Conservation (phyloP, 352 stramenopile species). For the Globisporangium megalacanthum region DNA sequence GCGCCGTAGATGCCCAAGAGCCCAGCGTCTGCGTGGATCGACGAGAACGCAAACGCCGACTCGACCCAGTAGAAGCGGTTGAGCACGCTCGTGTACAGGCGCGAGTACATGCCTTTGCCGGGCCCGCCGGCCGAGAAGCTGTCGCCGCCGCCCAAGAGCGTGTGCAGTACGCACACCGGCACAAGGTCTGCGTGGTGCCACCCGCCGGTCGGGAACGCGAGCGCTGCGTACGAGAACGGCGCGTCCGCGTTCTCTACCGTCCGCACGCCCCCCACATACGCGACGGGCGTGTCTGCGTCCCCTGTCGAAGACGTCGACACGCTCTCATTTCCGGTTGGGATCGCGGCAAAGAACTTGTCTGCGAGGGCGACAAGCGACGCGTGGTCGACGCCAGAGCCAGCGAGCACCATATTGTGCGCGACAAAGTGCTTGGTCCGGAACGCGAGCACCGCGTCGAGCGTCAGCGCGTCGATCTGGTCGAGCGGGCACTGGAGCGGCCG, state of each 20-base stretch:
- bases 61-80: constrained; percentile 98
- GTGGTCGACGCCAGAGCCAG: constrained; percentile 94
- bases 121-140: constrained; percentile 98
- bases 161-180: constrained; percentile 96
- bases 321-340: constrained; percentile 12
- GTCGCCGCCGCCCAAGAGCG: constrained; percentile 95
- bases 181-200: constrained; percentile 97
- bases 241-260: constrained; percentile 62
- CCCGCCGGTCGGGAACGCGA: constrained; percentile 95
- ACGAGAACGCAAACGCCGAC: constrained; percentile 95
- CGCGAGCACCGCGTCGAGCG: constrained; percentile 58
- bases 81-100: constrained; percentile 96
- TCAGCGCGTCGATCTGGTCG: constrained; percentile 75
- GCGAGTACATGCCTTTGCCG: constrained; percentile 99
- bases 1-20: constrained; percentile 95
- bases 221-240: constrained; percentile 86
- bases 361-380: constrained; percentile 88
- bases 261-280: constrained; percentile 70
- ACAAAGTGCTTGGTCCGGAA: constrained; percentile 81
- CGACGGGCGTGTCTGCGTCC: constrained; percentile 20
- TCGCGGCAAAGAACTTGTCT: constrained; percentile 83
- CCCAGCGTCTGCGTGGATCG: constrained; percentile 93
- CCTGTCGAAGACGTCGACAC: constrained; percentile 6
- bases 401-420: constrained; percentile 88
- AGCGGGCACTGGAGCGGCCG: constrained; percentile 75